Evolutionary conservation across 1,284 basidiomycete species (phyloP).

Genomic region (Mrakiaceae sp.): DNA sequence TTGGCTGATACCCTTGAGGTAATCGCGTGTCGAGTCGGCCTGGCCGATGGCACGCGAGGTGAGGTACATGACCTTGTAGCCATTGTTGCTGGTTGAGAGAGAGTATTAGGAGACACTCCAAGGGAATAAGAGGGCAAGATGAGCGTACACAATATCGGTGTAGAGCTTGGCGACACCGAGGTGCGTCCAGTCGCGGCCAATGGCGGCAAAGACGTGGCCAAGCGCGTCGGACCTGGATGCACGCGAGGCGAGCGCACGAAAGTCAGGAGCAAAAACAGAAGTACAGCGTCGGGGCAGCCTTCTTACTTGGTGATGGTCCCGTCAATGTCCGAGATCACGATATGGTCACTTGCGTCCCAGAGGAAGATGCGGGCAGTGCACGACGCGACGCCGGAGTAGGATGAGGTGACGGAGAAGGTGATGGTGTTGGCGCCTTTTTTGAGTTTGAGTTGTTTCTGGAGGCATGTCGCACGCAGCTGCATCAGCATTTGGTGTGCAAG

Average conservation of each 20-base stretch:
- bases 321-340: conserved; percentile 96
- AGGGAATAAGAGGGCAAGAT: no score
- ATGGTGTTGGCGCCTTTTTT: conserved; percentile 84
- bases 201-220: conserved; percentile 96
- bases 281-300: not conserved
- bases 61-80: conserved; percentile 97
- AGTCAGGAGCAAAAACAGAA: not conserved
- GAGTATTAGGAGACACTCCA: no score
- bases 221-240: conserved; percentile 76
- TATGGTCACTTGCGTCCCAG: conserved; percentile 80
- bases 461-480: not conserved
- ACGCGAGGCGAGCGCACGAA: not conserved
- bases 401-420: conserved; percentile 76
- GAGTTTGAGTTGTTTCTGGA: conserved; percentile 70
- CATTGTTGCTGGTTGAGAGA: conserved; percentile 52
- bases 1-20: conserved; percentile 89
- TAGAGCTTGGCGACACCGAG: conserved; percentile 96
- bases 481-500: not conserved
- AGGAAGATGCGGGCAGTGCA: conserved; percentile 91
- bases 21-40: conserved; percentile 92
- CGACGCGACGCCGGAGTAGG: conserved; percentile 72
- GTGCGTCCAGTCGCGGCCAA: conserved; percentile 99
- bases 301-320: conserved; percentile 95
- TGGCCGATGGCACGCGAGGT: conserved; percentile 97
- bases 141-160: conserved; percentile 60